Conservation (phyloP, 345 rosid genomes). For the Pseudoturritis turrita region DNA sequence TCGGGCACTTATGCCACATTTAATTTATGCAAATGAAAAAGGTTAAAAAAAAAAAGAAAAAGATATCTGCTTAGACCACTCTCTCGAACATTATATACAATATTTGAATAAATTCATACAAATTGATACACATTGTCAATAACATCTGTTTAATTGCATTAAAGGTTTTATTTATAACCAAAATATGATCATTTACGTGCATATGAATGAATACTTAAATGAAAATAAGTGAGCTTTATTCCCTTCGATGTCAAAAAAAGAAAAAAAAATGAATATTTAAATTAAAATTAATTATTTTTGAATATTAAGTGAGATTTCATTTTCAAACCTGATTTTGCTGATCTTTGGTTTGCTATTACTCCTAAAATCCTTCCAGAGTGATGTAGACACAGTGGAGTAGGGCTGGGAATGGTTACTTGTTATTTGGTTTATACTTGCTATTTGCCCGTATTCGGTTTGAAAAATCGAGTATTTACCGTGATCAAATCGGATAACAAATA, state of each 20-base stretch:
- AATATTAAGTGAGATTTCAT: slow-evolving; percentile 9
- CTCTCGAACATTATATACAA: too few species aligned
- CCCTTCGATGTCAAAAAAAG: too few species aligned
- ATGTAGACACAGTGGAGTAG: slow-evolving; percentile 4
- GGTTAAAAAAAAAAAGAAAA: too few species aligned
- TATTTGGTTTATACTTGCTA: too few species aligned
- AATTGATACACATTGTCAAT: neutral
- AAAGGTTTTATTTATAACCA: neutral
- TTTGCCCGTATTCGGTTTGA: too few species aligned
- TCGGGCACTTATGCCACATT: too few species aligned
- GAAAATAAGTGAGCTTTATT: slow-evolving; percentile 1
- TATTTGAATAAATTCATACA: neutral
- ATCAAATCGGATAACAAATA: too few species aligned
- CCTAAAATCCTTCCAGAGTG: neutral
- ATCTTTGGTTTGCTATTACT: slow-evolving; percentile 11
- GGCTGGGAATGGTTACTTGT: too few species aligned
- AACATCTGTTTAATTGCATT: too few species aligned
- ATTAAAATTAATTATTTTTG: neutral
- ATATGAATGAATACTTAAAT: neutral
- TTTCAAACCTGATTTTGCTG: slow-evolving; percentile 19
- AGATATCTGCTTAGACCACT: too few species aligned
- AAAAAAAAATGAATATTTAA: neutral
- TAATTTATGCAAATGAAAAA: too few species aligned
- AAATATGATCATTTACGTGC: neutral
- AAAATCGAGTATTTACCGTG: too few species aligned